Base-by-base conservation (phyloP, 2,329 filamentous ascomycete genomes). In the Aspergillus texensis region DNA sequence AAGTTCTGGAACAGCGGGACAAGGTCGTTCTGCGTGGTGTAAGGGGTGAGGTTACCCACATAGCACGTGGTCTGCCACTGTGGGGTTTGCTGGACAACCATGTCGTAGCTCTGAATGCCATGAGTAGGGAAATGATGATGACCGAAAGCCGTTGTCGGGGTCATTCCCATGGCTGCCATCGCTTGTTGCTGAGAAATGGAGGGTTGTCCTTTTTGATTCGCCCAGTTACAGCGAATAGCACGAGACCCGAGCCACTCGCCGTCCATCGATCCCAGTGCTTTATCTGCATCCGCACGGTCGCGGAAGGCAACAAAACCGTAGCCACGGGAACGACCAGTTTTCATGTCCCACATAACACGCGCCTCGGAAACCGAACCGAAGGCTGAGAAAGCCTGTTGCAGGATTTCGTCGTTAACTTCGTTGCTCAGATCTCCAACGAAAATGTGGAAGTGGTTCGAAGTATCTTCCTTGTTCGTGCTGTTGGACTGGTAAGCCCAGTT, bases 301-400 rank as follows among this genome's bases (percentile, higher is more conserved):
- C 94, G 91, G 86, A 96, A 99, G 57, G 95, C 95, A 71, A 98
- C 94, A 76, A 99, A 99, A 14, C 95, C 95, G 75, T 99, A 99
- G 65, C 95, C 95, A 77, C 95, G 92, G 70, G 95, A 98, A 68
- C 95, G 90, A 70, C 95, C 95, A 41, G 95, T 99, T 86, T 99
- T 99, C 95, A 99, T 99, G 79, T 99, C 95, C 95, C 95, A 99
- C 95, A 99, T 99, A 68, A 99, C 95, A 73, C 95, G 93, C 64
- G 95, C 95, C 80, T 99, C 95, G 3, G 95, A 99, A 56, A 99
- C 94, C 14, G 89, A 92, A 46, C 95, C 95, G 78, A 98, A 99
- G 52, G 93, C 93, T 55, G 93, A 96, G 81, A 99, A 99, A 14
- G 95, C 95, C 80, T 97, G 94, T 19, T 91, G 84, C 26, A 99